These are phyloP conservation scores for Pichia inconspicua DNA, from an alignment of 1,139 yeast species.

Conservation along the genomic window DNA sequence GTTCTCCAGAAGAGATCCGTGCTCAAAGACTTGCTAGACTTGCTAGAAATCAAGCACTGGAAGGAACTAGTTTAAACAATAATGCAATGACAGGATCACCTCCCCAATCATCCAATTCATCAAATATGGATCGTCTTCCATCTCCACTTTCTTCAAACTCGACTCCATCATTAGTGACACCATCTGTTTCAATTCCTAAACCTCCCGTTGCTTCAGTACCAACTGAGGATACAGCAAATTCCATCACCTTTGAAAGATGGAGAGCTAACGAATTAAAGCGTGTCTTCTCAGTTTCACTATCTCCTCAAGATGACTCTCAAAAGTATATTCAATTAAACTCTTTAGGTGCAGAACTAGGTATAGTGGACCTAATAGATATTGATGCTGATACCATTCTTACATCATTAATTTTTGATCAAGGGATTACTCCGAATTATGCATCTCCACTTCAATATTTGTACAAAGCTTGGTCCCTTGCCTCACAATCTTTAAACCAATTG, in stretches of 20 bases:
- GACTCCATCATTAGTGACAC: not conserved
- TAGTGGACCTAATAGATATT: conserved; percentile 8
- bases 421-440: conserved; percentile 28
- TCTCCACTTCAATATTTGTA: conserved; percentile 42
- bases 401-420: conserved; percentile 48
- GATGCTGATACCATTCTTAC: conserved; percentile 42
- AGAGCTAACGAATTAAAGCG: conserved; percentile 29
- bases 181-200: not conserved
- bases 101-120: not conserved
- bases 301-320: conserved; percentile 12
- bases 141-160: not conserved
- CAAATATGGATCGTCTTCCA: not conserved
- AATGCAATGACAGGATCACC: not conserved
- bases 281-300: conserved; percentile 37
- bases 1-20: conserved; percentile 37
- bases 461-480: conserved; percentile 36
- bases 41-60: not conserved
- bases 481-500: conserved; percentile 34
- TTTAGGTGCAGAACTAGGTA: conserved; percentile 28
- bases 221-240: not conserved
- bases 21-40: conserved; percentile 48
- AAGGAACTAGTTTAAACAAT: not conserved
- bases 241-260: conserved; percentile 26
- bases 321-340: conserved; percentile 31
- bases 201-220: not conserved